phyloP scores from a whole-genome alignment of 75 land plant genomes.

The Chamaecyparis obtusa region DNA sequence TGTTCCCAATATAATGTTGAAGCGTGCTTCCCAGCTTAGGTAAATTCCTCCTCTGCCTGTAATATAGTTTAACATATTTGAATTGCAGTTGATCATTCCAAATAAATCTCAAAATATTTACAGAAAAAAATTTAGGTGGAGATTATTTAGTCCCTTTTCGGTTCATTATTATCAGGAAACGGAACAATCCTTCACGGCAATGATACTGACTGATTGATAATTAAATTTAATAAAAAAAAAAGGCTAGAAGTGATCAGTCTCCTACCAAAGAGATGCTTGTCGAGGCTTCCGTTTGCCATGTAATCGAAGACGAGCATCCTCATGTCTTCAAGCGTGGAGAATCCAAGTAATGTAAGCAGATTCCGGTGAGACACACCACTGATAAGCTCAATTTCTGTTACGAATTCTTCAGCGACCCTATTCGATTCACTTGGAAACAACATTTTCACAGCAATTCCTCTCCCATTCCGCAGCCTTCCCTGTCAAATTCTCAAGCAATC shows the following conservation, averaged over 20 bases:
- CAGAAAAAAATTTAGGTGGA: no score
- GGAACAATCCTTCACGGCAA: background rate
- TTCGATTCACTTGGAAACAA: background rate
- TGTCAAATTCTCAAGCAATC: background rate
- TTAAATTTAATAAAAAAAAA: background rate
- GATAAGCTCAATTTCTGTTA: conserved; percentile 17
- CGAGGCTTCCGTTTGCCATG: conserved; percentile 12
- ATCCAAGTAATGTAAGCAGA: conserved; percentile 14
- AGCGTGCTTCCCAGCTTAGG: conserved; percentile 32
- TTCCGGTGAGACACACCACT: conserved; percentile 15
- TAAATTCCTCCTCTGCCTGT: conserved; percentile 21
- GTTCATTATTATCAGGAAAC: no score
- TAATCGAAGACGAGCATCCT: conserved; percentile 20
- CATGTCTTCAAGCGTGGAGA: conserved; percentile 1
- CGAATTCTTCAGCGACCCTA: conserved; percentile 8
- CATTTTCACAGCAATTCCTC: conserved; percentile 16
- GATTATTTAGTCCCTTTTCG: no score
- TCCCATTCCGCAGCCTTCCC: conserved; percentile 5
- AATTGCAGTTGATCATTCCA: no score
- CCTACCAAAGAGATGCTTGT: conserved; percentile 15
- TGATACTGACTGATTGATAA: background rate
- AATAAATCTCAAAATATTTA: no score
- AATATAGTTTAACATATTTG: background rate
- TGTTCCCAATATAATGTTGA: conserved; percentile 19
- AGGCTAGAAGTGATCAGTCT: background rate